A percentile compares a stretch with the other conserved stretches of the same genome.
Evolutionary conservation across 2,329 filamentous ascomycete species (phyloP).

Genomic region (Periconia digitata): DNA sequence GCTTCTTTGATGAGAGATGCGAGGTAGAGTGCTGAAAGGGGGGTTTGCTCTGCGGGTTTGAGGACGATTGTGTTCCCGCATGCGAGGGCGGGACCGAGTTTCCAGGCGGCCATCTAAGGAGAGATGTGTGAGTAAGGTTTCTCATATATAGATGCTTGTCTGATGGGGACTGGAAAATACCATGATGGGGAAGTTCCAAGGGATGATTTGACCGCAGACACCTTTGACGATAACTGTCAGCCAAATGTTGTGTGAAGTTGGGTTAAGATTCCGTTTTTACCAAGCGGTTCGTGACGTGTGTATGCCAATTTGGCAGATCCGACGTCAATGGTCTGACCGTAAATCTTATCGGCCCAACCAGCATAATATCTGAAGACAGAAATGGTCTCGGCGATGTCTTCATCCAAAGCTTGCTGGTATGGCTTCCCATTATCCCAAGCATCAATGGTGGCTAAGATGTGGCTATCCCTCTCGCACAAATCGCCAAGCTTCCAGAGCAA

Average conservation of each 20-base stretch:
- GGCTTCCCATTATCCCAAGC: background rate
- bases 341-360: conserved; percentile 74
- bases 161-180: no score
- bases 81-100: conserved; percentile 69
- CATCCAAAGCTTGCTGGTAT: conserved; percentile 22
- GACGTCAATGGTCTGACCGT: conserved; percentile 70
- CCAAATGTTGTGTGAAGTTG: background rate
- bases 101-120: conserved; percentile 75
- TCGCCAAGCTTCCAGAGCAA: conserved; percentile 20
- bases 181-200: conserved; percentile 49
- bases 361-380: conserved; percentile 66
- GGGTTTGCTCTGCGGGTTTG: conserved; percentile 62
- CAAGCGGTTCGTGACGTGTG: conserved; percentile 67
- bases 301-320: conserved; percentile 69
- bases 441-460: conserved; percentile 46
- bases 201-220: conserved; percentile 20
- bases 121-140: no score
- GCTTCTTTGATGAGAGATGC: conserved; percentile 69
- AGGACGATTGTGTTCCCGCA: conserved; percentile 60
- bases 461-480: conserved; percentile 58
- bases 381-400: conserved; percentile 9
- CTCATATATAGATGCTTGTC: no score
- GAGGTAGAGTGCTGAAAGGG: conserved; percentile 60
- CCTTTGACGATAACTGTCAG: conserved; percentile 1
- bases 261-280: conserved; percentile 27